Base-by-base conservation (phyloP, 2,329 filamentous ascomycete species). In the Paraconiothyrium sp. region DNA sequence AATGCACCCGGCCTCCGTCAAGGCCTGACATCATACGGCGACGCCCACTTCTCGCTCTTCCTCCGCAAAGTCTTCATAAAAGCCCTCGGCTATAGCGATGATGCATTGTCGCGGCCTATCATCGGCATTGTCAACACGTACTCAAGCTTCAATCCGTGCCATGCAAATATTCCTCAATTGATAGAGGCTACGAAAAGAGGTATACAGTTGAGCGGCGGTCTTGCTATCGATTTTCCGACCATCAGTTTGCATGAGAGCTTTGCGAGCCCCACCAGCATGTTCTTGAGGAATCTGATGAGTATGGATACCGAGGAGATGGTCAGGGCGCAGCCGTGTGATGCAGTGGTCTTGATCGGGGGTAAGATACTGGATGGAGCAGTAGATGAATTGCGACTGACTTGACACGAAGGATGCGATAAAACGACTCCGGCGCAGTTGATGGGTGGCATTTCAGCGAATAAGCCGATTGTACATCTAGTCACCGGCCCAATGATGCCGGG, bases 241-340 rank as follows among this genome's bases (percentile, higher is more conserved):
- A 92, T 93, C 58, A 91, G 88, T 64, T 72, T 92, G 0, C 88
- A 90, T 66, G 90, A 92, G 81, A 85, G 83, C 2, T 92, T 93
- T 72, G 83, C 90, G 0, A 81, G 84, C 48, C 90, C 90, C 2
- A 92, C 90, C 4, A 92, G 89, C 78, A 92, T 93, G 90, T 92
- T 88, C 58, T 72, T 92, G 51, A 78, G 90, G 35, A 92, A 92
- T 66, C 71, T 92, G 59, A 92, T 93, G 90, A 89, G 88, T 66
- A 91, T 92, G 88, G 90, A 92, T 71, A 92, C 90, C 0, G 90
- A 92, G 74, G 90, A 92, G 79, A 92, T 92, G 90, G 88, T 92
- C 57, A 81, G 82, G 47, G 90, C 89, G 0, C 90, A 92, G 75
- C 90, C 90, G 0, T 83, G 90, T 16, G 90, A 93, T 76, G 87